Base-by-base conservation (phyloP, 2,329 filamentous ascomycete genomes). In the Aspergillus sp. region DNA sequence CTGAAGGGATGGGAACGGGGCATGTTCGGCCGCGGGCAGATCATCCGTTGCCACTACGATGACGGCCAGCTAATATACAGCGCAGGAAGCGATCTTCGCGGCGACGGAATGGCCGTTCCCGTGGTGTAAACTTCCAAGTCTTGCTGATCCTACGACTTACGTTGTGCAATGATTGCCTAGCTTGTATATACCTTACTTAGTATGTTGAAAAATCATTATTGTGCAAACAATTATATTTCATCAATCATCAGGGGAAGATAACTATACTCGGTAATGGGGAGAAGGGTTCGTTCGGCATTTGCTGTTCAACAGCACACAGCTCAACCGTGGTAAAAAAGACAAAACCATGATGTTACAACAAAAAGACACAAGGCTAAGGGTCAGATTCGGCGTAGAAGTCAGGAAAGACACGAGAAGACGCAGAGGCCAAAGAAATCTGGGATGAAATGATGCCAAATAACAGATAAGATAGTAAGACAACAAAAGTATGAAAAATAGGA, bases 51-150 rank as follows among this genome's bases (percentile, higher is more conserved):
- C 72, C 88, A 90, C 72, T 80, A 89, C 26, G 92, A 97, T 65
- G 91, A 95, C 49, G 86, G 86, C 3, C 81, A 84, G 31, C 81
- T 85, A 6, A 83, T 98, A 2, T 98, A 91, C 85, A 96, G 90
- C 57, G 94, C 87, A 0, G 94, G 92, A 0, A 97, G 93, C 73
- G 94, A 99, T 80, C 83, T 86, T 68, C 85, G 95, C 60, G 94
- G 90, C 0, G 94, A 99, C 76, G 94, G 95, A 9, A 82, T 82
- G 67, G 85, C 87, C n/a, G 77, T 87, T 63, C 85, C 86, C 24
- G 55, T 64, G 29, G 29, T 67, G 47, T 68, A 47, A 59, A 50
- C 2, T 14, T 9, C 22, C n/a, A 36, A 6, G 12, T 36, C 32
- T 36, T 16, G 14, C 32, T 4, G 11, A 14, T 12, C 16, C 14